Percentiles rank a stretch among this genome's conserved stretches.
These are phyloP conservation scores for Aphanocladium album DNA, from an alignment of 2,329 filamentous ascomycete genomes.

Conservation along the genomic window DNA sequence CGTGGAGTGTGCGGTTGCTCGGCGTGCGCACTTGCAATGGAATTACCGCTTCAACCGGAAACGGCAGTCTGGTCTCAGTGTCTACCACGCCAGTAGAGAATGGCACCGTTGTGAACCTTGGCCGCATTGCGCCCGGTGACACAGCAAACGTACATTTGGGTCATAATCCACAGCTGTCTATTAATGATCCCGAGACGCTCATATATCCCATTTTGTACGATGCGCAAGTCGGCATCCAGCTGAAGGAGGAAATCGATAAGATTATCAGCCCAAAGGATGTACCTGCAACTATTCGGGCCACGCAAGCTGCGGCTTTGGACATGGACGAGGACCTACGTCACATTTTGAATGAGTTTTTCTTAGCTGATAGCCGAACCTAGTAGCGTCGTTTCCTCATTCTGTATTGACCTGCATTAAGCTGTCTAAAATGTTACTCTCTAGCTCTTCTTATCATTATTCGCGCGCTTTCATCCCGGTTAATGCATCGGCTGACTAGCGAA, in stretches of 20 bases:
- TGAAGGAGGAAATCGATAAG: conserved; percentile 18
- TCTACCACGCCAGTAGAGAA: not conserved
- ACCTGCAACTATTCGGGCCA: conserved; percentile 11
- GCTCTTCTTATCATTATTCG: no score
- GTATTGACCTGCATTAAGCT: no score
- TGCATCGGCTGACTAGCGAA: no score
- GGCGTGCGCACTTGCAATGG: not conserved
- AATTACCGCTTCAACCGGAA: not conserved
- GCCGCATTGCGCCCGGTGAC: conserved; percentile 12
- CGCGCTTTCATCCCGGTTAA: no score
- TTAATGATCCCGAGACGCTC: conserved; percentile 16
- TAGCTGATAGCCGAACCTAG: conserved; percentile 16
- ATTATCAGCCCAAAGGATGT: conserved; percentile 12
- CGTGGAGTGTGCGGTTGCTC: conserved; percentile 14
- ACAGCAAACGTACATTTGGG: conserved; percentile 14
- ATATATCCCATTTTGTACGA: conserved; percentile 17
- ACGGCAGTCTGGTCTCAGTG: not conserved
- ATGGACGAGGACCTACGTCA: conserved; percentile 19
- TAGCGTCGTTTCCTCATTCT: no score
- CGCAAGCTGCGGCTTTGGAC: conserved; percentile 17
- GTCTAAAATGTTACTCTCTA: no score
- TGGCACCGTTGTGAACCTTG: conserved; percentile 12
- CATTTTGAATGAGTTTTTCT: conserved; percentile 17
- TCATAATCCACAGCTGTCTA: conserved; percentile 9
- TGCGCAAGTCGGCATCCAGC: conserved; percentile 15